Evolutionary conservation across 1,284 basidiomycete species (phyloP), one percentile per base, ranked within the genome.

Genomic region (Ceratobasidium sp.): DNA sequence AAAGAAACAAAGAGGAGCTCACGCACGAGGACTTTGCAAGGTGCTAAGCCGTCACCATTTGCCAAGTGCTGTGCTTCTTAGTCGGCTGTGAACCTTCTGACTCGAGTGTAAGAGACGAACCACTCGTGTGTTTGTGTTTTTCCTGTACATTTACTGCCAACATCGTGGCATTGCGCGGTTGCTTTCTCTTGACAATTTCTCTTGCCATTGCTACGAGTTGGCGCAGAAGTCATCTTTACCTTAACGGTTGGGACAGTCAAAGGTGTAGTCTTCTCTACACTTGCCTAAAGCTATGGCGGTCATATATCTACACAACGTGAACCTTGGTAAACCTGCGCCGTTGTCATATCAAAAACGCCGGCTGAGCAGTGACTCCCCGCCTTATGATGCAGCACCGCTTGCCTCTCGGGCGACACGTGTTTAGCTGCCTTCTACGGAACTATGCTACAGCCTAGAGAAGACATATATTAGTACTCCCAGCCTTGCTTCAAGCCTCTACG

Each of bases 1-100:
- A 71, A 61, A 25, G 56, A 71, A 49, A 71, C 68, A 8, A 71
- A 71, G 49, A n/a, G n/a, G 54, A 61, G 22, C 68, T 11, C 68
- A 1, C 40, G 68, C 17, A 11, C 68, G 2, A 61, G 22, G 34
- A 25, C 25, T 4, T 25, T 71, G 29, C 52, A n/a, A 8, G 40
- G 19, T 8, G 15, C 68, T 59, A 46, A 59, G 44, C 22, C 68
- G 8, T 71, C 61, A 46, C 40, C 37, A 7, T 61, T 29, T 71
- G 56, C 32, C 68, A 71, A 61, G 56, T 71, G 68, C 34, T 71
- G 68, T 34, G 44, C 37, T 32, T 43, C 61, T 8, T 64, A 64
- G 22, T 9, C 15, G 11, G 32, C 17, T 59, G 11, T 13, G 5
- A 22, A 32, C 6, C 4, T 1, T 32, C 11, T 32, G 34, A 34